Evolutionary conservation across 805 yeast species (phyloP), one percentile per base, ranked within the genome.

Genomic region (Millerago galiae): DNA sequence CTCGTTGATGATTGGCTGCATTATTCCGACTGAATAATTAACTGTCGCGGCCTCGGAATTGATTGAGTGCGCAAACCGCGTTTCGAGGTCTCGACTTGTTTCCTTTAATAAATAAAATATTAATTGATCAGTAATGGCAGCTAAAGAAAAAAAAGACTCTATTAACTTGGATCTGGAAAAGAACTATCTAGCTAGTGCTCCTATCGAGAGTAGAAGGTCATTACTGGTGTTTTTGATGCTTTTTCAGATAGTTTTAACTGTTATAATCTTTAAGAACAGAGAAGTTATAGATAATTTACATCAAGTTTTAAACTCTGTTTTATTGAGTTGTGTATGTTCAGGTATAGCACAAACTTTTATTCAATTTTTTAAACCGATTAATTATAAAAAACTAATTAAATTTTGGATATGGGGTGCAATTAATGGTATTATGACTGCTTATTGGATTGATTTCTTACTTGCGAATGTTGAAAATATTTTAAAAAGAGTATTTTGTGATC

Each of bases 331-430:
- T 5, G 34, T 56, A 6, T 47, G 54, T 5, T 53, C 61, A 1
- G 50, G 52, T 3, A 35, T 54, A 3, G 53, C 56, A 8, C 61
- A 56, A 21, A 45, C 55, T 1, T 43, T 50, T 13, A 46, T 55
- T 4, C 61, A 56, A 39, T 43, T 51, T 8, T 50, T 41, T 34
- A 49, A 47, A 42, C 49, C 48, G 17, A 53, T 50, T 8, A 46
- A 46, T 35, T 54, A 49, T 25, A 40, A 32, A 10, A 44, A 43
- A 32, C 34, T 56, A 4, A 1, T 64, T 42, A 79, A 79, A 52
- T 80, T 80, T 48, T 53, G 68, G 43, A 54, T 71, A 2, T 80
- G 84, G 84, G 87, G 87, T 14, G 58, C 67, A 11, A 61, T 79
- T 36, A 79, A 79, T 55, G 86, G 85, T 2, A 52, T 68, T 14